Evolutionary conservation across 1,139 yeast species (phyloP), one percentile per base, ranked within the genome.

Genomic region (Zygosaccharomyces pseudobailii): DNA sequence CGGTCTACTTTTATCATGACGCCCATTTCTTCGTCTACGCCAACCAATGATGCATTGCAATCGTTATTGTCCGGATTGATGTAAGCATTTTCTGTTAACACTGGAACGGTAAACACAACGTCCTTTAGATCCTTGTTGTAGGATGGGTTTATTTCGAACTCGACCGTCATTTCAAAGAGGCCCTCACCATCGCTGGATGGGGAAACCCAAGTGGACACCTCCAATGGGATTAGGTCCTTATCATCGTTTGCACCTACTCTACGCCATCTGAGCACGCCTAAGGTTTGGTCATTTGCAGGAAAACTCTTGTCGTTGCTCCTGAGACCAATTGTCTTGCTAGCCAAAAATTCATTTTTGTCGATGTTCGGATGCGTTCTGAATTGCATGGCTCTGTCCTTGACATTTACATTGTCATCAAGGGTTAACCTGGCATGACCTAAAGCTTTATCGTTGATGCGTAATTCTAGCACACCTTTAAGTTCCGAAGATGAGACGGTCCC

Each of bases 311-410:
- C 65, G 46, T 80, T 72, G 63, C 89, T 95, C 64, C 86, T 87
- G 60, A 90, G 78, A 1, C 85, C 84, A 62, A 92, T 81, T 36
- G 78, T 69, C 53, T 78, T 74, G 27, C 73, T 68, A 22, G 75
- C 67, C 40, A 77, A 73, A 67, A 90, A 92, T 60, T 79, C 69
- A 42, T 72, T 73, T 63, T 87, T 84, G 71, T 92, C 97, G 55
- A 92, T 95, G 66, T 90, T 89, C 53, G 98, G 98, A 71, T 92
- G 97, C 25, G 97, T 88, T 68, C 90, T 90, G 73, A 80, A 92
- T 64, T 84, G 92, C 47, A 80, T 75, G 5, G 62, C 42, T 45
- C 61, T 62, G 39, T 64, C 66, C 31, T 60, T 61, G 19, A 59
- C 61, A 38, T 60, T 54, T n/a, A 63, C 54, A 1, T 50, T 40